Evolutionary conservation across 148 eudicot species (phyloP).

Genomic region (Rhododendron ferrugineum): DNA sequence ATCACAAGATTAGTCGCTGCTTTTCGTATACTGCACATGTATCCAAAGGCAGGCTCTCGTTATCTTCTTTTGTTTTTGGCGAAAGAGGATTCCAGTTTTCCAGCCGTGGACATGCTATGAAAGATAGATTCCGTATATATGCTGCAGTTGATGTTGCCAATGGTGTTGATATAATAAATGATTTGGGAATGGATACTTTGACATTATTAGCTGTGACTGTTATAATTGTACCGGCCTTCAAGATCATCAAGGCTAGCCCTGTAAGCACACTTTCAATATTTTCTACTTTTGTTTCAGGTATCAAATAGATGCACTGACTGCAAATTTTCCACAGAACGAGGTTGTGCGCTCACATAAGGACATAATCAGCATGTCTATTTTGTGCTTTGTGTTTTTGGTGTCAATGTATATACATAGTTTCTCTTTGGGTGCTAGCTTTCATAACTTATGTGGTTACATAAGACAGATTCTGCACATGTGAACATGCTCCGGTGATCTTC

Average conservation of each 20-base stretch:
- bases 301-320: background rate
- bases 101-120: constrained; percentile 21
- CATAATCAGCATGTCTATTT: background rate
- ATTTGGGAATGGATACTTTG: constrained; percentile 93
- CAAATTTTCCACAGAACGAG: background rate
- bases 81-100: constrained; percentile 26
- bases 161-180: constrained; percentile 91
- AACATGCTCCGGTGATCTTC: background rate
- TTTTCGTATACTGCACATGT: constrained; percentile 15
- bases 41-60: constrained; percentile 22
- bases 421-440: background rate
- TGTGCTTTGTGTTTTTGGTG: background rate
- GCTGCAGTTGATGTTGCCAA: constrained; percentile 63
- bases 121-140: constrained; percentile 34
- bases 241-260: constrained; percentile 77
- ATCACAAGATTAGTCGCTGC: constrained; percentile 27
- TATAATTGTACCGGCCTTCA: constrained; percentile 84
- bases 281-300: background rate
- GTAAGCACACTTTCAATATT: constrained; percentile 37
- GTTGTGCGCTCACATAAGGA: background rate
- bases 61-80: constrained; percentile 24
- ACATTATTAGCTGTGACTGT: constrained; percentile 92
- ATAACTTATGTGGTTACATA: background rate
- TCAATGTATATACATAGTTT: background rate
- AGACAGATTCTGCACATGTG: background rate